phyloP scores from a whole-genome alignment of 805 yeast genomes.

The Lachancea thermotolerans region DNA sequence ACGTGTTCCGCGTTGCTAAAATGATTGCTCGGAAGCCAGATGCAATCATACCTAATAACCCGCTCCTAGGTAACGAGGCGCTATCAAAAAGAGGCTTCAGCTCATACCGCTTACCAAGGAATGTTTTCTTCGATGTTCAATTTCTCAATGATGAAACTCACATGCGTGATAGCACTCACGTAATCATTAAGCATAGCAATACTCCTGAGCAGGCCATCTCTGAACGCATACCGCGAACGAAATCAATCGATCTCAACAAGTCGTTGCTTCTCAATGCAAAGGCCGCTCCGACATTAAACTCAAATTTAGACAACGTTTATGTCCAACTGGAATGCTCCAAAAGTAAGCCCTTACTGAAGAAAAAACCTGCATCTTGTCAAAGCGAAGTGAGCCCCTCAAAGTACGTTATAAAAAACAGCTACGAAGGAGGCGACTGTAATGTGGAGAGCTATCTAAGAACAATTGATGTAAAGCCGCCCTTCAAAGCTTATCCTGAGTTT shows the following conservation, averaged over 20 bases:
- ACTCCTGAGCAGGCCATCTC: neutral
- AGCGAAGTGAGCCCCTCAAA: neutral
- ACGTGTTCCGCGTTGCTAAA: constrained; percentile 53
- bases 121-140: constrained; percentile 43
- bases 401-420: constrained; percentile 45
- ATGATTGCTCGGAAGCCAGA: constrained; percentile 31
- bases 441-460: constrained; percentile 50
- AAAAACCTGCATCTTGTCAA: neutral
- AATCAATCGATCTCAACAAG: constrained; percentile 21
- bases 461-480: constrained; percentile 48
- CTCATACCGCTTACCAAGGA: constrained; percentile 40
- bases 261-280: constrained; percentile 34
- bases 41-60: constrained; percentile 11
- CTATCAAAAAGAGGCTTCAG: constrained; percentile 1
- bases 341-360: constrained; percentile 8
- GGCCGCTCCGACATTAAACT: constrained; percentile 33
- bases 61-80: constrained; percentile 27
- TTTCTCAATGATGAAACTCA: constrained; percentile 10
- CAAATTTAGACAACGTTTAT: constrained; percentile 37
- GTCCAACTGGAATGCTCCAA: constrained; percentile 37
- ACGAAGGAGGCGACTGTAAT: constrained; percentile 60
- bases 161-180: constrained; percentile 4
- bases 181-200: constrained; percentile 4
- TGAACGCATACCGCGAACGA: neutral
- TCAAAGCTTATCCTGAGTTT: constrained; percentile 62